Conservation (phyloP, 805 yeast species). For the Yamadazyma phyllophila region DNA sequence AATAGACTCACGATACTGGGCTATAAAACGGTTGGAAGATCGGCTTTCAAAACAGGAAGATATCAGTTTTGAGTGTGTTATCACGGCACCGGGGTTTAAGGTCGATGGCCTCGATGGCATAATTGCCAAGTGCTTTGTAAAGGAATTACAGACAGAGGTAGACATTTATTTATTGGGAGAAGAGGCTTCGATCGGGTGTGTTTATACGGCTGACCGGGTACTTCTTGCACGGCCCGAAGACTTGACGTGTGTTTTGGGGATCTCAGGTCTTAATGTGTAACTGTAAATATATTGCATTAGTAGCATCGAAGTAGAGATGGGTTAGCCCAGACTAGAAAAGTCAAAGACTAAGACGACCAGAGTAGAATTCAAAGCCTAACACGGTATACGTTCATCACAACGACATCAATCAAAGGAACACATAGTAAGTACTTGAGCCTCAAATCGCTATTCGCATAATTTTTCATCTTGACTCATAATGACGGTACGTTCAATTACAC, state of each 20-base stretch:
- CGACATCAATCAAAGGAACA: too few relatives aligned
- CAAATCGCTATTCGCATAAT: background rate
- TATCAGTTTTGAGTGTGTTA: conserved; percentile 35
- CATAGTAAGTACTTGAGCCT: too few relatives aligned
- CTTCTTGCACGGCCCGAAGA: conserved; percentile 39
- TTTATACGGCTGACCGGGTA: conserved; percentile 44
- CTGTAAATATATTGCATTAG: too few relatives aligned
- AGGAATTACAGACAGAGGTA: conserved; percentile 46
- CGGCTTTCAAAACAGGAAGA: background rate
- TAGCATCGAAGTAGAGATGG: too few relatives aligned
- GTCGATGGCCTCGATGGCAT: conserved; percentile 16
- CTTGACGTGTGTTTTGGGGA: too few relatives aligned
- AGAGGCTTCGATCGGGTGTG: too few relatives aligned
- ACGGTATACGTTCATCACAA: too few relatives aligned
- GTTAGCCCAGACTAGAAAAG: too few relatives aligned
- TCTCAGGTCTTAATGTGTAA: too few relatives aligned
- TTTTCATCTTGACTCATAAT: conserved; percentile 8
- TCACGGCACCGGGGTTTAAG: conserved; percentile 32
- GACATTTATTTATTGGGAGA: conserved; percentile 24
- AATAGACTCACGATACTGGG: conserved; percentile 21
- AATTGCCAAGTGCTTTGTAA: conserved; percentile 46
- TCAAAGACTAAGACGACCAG: too few relatives aligned
- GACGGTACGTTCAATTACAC: conserved; percentile 19
- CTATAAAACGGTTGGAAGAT: conserved; percentile 20
- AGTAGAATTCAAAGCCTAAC: too few relatives aligned